Percentiles rank a stretch among this genome's conserved stretches.
phyloP scores from a whole-genome alignment of 495 filamentous ascomycete species.

The Hypoxylon intermedium region DNA sequence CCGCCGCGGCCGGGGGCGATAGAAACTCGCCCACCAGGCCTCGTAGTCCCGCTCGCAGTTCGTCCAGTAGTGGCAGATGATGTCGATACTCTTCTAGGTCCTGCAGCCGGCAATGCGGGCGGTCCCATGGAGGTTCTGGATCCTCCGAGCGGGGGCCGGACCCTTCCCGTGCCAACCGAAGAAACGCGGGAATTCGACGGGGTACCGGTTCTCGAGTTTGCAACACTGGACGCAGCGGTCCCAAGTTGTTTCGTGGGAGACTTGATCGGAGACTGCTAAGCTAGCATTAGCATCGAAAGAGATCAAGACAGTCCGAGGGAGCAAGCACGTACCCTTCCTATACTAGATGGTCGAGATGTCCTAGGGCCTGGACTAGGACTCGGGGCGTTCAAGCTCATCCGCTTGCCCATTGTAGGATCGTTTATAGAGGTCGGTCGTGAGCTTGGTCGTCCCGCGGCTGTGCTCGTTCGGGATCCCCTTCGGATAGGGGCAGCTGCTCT shows the following conservation, averaged over 20 bases:
- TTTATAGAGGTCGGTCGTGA: slow-evolving; percentile 47
- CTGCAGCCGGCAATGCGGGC: slow-evolving; percentile 52
- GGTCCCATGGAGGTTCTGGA: slow-evolving; percentile 72
- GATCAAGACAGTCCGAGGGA: background rate
- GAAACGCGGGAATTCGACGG: slow-evolving; percentile 58
- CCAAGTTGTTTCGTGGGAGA: slow-evolving; percentile 79
- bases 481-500: slow-evolving; percentile 38
- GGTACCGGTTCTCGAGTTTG: slow-evolving; percentile 67
- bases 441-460: slow-evolving; percentile 39
- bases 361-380: slow-evolving; percentile 70
- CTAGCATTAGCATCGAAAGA: slow-evolving; percentile 27
- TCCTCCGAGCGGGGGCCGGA: slow-evolving; percentile 58
- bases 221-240: slow-evolving; percentile 61
- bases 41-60: slow-evolving; percentile 38
- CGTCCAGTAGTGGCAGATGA: slow-evolving; percentile 44
- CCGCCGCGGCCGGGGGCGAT: slow-evolving; percentile 42
- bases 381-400: slow-evolving; percentile 70
- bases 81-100: slow-evolving; percentile 44
- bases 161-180: slow-evolving; percentile 50
- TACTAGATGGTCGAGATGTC: slow-evolving; percentile 59
- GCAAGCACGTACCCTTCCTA: slow-evolving; percentile 60
- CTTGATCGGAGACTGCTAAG: slow-evolving; percentile 72
- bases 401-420: slow-evolving; percentile 61
- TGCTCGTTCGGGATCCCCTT: slow-evolving; percentile 41
- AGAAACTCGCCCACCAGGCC: slow-evolving; percentile 46